phyloP scores from a whole-genome alignment of 202 grass and related monocot species.

The Zizania palustris region DNA sequence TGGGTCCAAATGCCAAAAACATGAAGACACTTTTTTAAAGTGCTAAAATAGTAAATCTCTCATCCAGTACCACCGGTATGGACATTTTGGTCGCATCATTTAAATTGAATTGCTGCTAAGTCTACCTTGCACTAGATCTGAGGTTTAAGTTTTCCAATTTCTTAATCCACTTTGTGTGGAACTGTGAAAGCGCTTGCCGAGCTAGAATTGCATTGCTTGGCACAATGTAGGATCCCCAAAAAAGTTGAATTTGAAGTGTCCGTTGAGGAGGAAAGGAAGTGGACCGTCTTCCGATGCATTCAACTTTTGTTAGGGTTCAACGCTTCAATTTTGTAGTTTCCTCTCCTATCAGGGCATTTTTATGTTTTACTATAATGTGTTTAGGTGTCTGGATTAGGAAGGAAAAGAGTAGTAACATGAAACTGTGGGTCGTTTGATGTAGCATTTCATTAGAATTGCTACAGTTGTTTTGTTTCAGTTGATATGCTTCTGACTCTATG shows the following conservation, averaged over 20 bases:
- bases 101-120: neutral
- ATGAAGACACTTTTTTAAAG: too few species aligned
- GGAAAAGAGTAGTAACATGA: neutral
- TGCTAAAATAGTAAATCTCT: too few species aligned
- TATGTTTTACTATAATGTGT: neutral
- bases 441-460: neutral
- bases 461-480: slow-evolving; percentile 5
- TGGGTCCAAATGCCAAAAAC: too few species aligned
- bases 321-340: neutral
- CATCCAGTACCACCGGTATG: slow-evolving; percentile 90
- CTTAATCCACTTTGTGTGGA: slow-evolving; percentile 33
- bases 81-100: slow-evolving; percentile 5
- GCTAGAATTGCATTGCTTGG: slow-evolving; percentile 33
- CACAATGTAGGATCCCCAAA: slow-evolving; percentile 34
- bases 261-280: slow-evolving; percentile 38
- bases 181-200: slow-evolving; percentile 38
- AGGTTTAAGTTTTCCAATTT: slow-evolving; percentile 4
- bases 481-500: neutral
- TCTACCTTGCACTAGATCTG: slow-evolving; percentile 45
- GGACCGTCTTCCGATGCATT: slow-evolving; percentile 27
- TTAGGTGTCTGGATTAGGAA: slow-evolving; percentile 5
- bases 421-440: neutral
- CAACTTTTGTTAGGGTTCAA: slow-evolving; percentile 29
- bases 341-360: neutral
- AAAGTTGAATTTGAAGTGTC: slow-evolving; percentile 45